Evolutionary conservation across 139 green algal species (phyloP).

Genomic region (Trebouxia sp.): DNA sequence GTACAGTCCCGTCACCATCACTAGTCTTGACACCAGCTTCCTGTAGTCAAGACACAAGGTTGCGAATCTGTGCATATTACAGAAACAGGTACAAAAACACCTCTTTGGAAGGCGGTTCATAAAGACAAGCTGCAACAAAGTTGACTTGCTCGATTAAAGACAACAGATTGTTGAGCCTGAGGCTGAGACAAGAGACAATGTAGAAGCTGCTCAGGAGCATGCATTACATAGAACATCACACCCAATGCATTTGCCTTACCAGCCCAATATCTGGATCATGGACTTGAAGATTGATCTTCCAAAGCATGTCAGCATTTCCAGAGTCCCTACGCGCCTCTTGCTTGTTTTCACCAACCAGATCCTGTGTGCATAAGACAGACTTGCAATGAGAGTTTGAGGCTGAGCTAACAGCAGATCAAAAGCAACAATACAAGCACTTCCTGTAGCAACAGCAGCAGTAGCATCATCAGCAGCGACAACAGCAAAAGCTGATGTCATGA

Average conservation of each 20-base stretch:
- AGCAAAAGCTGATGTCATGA: no score
- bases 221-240: not conserved
- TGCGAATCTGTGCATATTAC: not conserved
- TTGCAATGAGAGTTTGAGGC: no score
- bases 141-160: not conserved
- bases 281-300: conserved; percentile 26
- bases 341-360: not conserved
- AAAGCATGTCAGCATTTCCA: conserved; percentile 14
- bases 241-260: not conserved
- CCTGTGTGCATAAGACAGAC: no score
- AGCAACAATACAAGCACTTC: no score
- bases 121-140: not conserved
- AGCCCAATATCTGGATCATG: conserved; percentile 12
- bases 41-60: not conserved
- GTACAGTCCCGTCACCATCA: conserved; percentile 75
- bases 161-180: not conserved
- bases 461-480: no score
- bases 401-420: no score
- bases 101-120: not conserved
- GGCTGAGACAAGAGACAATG: not conserved
- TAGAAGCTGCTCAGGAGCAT: not conserved
- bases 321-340: not conserved
- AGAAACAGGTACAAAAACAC: not conserved
- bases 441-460: no score
- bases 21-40: conserved; percentile 49